Conservation (phyloP, 306 rosid genomes). For the Casuarina equisetifolia region DNA sequence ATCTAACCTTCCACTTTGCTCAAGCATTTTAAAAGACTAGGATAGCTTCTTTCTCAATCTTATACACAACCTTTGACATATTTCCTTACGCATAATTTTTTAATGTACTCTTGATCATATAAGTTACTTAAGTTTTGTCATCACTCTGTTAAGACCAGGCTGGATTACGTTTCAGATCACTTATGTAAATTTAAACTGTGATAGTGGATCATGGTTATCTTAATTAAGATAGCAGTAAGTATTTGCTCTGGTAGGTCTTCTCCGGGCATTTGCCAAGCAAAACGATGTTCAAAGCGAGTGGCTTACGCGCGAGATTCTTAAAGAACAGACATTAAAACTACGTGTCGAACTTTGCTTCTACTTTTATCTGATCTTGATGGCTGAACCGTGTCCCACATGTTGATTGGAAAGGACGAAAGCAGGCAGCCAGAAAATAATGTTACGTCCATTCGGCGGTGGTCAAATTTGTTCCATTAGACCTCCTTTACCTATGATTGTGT, state of each 20-base stretch:
- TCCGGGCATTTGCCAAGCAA: background rate
- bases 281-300: background rate
- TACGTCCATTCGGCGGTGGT: conserved; percentile 39
- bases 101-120: no score
- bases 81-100: no score
- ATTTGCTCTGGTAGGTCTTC: background rate
- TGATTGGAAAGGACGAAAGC: conserved; percentile 31
- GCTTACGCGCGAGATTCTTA: conserved; percentile 5
- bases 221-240: background rate
- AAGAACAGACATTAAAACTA: background rate
- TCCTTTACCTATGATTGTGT: no score
- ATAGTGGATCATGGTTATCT: background rate
- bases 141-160: no score
- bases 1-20: no score
- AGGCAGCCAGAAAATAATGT: conserved; percentile 12
- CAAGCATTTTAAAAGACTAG: no score
- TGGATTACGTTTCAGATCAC: no score
- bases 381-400: conserved; percentile 23
- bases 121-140: no score
- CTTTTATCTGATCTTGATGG: conserved; percentile 1
- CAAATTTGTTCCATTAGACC: conserved; percentile 21
- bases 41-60: no score
- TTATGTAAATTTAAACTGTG: no score
- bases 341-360: conserved; percentile 36
- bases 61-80: no score